phyloP scores from a whole-genome alignment of 2,329 filamentous ascomycete genomes.

The Simplicillium sp. region DNA sequence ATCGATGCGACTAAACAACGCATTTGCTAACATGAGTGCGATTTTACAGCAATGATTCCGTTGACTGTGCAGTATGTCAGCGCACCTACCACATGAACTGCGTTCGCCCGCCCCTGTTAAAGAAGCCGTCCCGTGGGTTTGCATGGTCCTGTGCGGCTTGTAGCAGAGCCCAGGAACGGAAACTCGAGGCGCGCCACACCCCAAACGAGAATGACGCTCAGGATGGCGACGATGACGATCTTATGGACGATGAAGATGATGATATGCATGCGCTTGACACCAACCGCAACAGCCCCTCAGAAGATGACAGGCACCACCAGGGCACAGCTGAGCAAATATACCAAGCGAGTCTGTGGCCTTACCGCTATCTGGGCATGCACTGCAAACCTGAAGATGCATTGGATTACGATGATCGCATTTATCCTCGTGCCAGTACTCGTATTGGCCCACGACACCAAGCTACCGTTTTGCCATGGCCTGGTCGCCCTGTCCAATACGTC shows the following conservation, averaged over 20 bases:
- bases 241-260: constrained; percentile 64
- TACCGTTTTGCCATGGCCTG: constrained; percentile 74
- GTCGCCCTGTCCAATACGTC: constrained; percentile 78
- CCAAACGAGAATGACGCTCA: constrained; percentile 63
- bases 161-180: constrained; percentile 89
- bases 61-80: constrained; percentile 91
- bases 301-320: constrained; percentile 45
- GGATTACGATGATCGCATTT: constrained; percentile 96
- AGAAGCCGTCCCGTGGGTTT: constrained; percentile 95
- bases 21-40: neutral
- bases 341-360: constrained; percentile 91
- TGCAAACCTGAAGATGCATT: constrained; percentile 91
- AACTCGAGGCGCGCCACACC: constrained; percentile 81
- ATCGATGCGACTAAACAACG: too few relatives aligned
- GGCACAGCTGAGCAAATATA: constrained; percentile 81
- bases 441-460: constrained; percentile 89
- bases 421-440: constrained; percentile 87
- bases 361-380: constrained; percentile 90
- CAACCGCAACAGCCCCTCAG: constrained; percentile 54
- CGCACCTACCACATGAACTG: constrained; percentile 99
- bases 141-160: constrained; percentile 97
- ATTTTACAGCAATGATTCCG: constrained; percentile 68
- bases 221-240: constrained; percentile 57
- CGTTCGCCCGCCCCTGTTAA: constrained; percentile 81
- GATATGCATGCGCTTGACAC: constrained; percentile 45